Evolutionary conservation across 176 grass and related monocot species (phyloP).

Genomic region (Lolium perenne): DNA sequence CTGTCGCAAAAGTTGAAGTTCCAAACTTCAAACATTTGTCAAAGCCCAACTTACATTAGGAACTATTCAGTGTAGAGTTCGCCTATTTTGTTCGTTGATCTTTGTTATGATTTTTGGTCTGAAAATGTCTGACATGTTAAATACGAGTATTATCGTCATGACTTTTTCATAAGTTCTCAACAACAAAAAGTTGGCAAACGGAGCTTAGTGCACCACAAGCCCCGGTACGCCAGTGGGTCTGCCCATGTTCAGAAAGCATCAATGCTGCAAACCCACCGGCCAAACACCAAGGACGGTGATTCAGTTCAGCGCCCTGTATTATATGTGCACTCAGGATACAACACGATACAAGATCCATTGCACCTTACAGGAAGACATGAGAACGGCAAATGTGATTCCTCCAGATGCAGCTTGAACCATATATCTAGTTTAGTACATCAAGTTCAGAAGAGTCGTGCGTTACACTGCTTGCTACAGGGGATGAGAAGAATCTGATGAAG

Average conservation of each 20-base stretch:
- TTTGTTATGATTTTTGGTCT: too few relatives aligned
- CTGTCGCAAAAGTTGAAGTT: too few relatives aligned
- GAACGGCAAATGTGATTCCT: background rate
- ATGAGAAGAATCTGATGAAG: slow-evolving; percentile 29
- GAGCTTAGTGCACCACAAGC: too few relatives aligned
- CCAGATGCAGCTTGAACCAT: background rate
- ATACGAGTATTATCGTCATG: too few relatives aligned
- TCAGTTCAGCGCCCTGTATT: background rate
- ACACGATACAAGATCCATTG: background rate
- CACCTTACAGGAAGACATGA: background rate
- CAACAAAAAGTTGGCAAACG: too few relatives aligned
- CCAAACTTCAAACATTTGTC: too few relatives aligned
- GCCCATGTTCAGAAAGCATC: background rate
- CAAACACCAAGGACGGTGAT: background rate
- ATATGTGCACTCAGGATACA: background rate
- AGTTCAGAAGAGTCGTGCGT: slow-evolving; percentile 29
- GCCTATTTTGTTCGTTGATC: too few relatives aligned
- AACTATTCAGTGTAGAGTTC: too few relatives aligned
- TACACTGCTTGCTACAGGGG: background rate
- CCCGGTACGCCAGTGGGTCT: too few relatives aligned
- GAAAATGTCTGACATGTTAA: too few relatives aligned
- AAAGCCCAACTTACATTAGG: too few relatives aligned
- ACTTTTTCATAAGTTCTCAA: too few relatives aligned
- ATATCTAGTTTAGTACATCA: slow-evolving; percentile 1
- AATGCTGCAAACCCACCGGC: background rate